These are phyloP conservation scores for Chrysopogon serrulatus DNA, from an alignment of 176 grass and related monocot species.

Conservation along the genomic window DNA sequence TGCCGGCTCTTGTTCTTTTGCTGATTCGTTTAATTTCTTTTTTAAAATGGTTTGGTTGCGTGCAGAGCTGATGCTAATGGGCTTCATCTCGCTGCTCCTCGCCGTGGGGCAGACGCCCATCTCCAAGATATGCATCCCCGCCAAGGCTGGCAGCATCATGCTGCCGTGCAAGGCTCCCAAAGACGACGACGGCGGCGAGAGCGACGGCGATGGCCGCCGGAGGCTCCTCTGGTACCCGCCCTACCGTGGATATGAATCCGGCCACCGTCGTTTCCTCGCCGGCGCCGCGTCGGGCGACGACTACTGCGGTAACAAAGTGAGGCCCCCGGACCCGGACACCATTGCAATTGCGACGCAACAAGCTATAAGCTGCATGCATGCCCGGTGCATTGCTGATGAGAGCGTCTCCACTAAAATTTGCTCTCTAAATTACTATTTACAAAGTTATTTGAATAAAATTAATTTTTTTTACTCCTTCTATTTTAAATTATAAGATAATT, in stretches of 20 bases:
- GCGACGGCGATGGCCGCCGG: neutral
- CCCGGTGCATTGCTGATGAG: neutral
- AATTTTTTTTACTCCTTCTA: too few species aligned
- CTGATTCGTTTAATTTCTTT: neutral
- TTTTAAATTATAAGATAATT: too few species aligned
- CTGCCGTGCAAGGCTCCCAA: conserved; percentile 43
- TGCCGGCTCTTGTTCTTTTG: neutral
- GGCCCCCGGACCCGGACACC: neutral
- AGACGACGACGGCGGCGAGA: neutral
- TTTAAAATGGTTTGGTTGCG: neutral
- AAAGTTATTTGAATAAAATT: too few species aligned
- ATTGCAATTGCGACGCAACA: neutral
- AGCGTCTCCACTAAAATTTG: too few species aligned
- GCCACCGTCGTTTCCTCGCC: conserved; percentile 40
- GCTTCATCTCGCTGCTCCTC: conserved; percentile 88
- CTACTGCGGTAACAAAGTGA: conserved; percentile 9
- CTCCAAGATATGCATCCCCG: conserved; percentile 61
- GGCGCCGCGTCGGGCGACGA: neutral
- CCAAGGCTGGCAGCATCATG: conserved; percentile 49
- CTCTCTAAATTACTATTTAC: too few species aligned
- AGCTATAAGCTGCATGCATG: neutral
- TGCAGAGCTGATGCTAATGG: conserved; percentile 87
- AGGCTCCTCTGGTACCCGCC: conserved; percentile 20
- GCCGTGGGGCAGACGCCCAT: conserved; percentile 49
- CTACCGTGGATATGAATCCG: neutral